These are phyloP conservation scores for Kwoniella dejecticola DNA, from an alignment of 768 basidiomycete genomes.

Conservation along the genomic window DNA sequence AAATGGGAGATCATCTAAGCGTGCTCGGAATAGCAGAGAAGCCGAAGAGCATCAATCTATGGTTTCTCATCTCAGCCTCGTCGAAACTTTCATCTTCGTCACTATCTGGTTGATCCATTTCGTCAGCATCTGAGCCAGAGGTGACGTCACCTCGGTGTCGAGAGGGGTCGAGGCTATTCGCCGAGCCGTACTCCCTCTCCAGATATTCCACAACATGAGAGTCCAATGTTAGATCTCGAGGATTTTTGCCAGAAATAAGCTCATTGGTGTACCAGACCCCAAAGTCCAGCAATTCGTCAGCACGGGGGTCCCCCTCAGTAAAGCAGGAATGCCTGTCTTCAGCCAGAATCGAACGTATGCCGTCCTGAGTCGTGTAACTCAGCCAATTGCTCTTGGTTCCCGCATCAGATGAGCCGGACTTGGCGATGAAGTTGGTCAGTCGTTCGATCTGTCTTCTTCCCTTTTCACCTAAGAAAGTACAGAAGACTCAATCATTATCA, in stretches of 20 bases:
- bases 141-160: background rate
- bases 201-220: background rate
- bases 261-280: background rate
- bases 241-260: background rate
- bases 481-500: background rate
- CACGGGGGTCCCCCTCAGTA: background rate
- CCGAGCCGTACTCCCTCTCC: background rate
- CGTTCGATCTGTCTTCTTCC: background rate
- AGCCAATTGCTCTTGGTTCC: background rate
- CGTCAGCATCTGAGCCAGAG: background rate
- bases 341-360: background rate
- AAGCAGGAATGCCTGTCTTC: background rate
- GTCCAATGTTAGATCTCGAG: background rate
- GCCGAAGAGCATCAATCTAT: constrained; percentile 1
- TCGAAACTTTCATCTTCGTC: background rate
- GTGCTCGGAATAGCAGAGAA: background rate
- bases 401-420: background rate
- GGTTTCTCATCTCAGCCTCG: background rate
- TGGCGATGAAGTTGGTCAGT: background rate
- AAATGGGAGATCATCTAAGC: too few species aligned
- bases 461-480: background rate
- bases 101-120: background rate
- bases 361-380: background rate
- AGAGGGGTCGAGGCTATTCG: background rate
- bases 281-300: background rate